These are phyloP conservation scores for Vitis labrusca DNA, from an alignment of 164 flowering plant species.

Conservation along the genomic window DNA sequence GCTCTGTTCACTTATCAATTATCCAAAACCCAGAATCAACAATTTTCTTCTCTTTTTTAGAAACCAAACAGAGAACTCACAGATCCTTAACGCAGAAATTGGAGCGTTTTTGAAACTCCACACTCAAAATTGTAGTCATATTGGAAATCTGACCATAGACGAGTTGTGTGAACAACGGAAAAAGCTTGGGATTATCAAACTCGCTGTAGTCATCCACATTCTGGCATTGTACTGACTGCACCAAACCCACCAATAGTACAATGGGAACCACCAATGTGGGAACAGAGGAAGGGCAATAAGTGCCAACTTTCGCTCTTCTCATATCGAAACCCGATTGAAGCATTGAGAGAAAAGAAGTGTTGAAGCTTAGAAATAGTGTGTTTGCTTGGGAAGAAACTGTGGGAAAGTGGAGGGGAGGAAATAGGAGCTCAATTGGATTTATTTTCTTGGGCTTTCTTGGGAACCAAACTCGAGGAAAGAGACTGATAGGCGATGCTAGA, in stretches of 20 bases:
- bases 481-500: no score
- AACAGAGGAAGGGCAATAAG: neutral
- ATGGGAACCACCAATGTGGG: constrained; percentile 2
- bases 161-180: constrained; percentile 23
- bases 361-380: no score
- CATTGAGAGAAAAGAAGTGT: no score
- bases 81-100: constrained; percentile 38
- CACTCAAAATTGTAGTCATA: constrained; percentile 20
- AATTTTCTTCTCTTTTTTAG: constrained; percentile 1
- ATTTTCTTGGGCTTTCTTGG: no score
- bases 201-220: constrained; percentile 14
- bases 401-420: no score
- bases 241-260: constrained; percentile 6
- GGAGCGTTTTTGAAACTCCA: constrained; percentile 17
- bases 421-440: no score
- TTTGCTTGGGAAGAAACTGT: no score
- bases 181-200: constrained; percentile 30
- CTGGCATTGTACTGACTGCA: constrained; percentile 21
- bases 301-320: neutral
- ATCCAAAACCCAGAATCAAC: neutral
- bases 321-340: no score
- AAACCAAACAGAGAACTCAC: constrained; percentile 25
- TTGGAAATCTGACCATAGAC: constrained; percentile 29
- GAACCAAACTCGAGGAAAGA: no score
- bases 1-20: neutral